Evolutionary conservation across 305 asterid species (phyloP), one percentile per base, ranked within the genome.

Genomic region (Salvia sclarea): DNA sequence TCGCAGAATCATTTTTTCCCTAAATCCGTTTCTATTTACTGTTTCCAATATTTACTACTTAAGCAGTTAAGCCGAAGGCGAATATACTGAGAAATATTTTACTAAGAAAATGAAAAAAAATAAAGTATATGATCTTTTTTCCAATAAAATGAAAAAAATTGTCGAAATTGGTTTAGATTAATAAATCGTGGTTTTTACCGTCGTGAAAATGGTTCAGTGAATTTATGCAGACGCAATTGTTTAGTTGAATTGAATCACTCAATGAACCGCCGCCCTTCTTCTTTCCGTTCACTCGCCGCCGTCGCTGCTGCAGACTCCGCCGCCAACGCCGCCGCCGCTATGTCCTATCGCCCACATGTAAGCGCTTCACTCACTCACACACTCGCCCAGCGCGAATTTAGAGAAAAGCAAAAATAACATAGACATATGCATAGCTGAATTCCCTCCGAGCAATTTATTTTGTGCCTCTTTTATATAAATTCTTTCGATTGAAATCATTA

Each of bases 321-420:
- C 69, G n/a, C 77, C 66, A 4, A 75, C 78, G 61, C 70, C 72
- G 33, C 63, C 25, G 68, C 81, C 56, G 57, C 75, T 68, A 88
- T 90, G 95, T 78, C 84, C 60, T 81, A 70, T 44, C 79, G 85
- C 12, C 88, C 89, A 12, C 14, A 67, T 62, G 96, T 88, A 83
- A 78, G 71, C 40, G 16, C 58, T 52, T 5, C 50, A 52, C 22
- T 70, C 49, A 53, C 64, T 0, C 55, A 12, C 60, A 4, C 33
- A 28, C 33, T 28, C 33, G 33, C 33, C 33, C 6, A 28, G 33
- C 30, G 30, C 3, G 37, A 64, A 33, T n/a, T 44, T 33, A 48
- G 33, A 25, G 4, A 25, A 6, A 3, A 3, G 44, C 18, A 25
- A 22, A 48, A 64, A 61, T 25, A 70, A 61, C 31, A 61, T n/a